Evolutionary conservation across 2,329 filamentous ascomycete species (phyloP).

Genomic region (Teratosphaeria pseudoeucalypti): DNA sequence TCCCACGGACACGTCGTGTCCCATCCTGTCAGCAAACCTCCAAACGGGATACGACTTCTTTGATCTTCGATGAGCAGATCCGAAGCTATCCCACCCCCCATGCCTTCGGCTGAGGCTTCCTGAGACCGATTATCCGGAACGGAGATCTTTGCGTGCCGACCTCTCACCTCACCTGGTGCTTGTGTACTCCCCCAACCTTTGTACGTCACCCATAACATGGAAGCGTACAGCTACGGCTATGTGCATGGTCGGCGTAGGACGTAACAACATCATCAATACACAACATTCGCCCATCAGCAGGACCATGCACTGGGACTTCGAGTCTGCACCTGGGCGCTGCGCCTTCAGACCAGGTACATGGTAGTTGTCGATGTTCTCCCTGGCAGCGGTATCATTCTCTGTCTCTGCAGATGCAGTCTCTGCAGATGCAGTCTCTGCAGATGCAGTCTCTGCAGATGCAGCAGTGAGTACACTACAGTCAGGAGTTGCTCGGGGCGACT

Average conservation of each 20-base stretch:
- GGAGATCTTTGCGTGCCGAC: not conserved
- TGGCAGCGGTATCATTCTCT: not conserved
- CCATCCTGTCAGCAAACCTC: not conserved
- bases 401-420: not conserved
- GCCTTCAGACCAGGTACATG: not conserved
- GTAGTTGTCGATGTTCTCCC: not conserved
- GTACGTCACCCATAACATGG: not conserved
- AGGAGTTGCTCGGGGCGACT: not conserved
- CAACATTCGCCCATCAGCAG: not conserved
- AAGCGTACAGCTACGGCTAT: not conserved
- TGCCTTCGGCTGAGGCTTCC: not conserved
- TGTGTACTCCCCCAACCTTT: not conserved
- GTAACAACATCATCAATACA: not conserved
- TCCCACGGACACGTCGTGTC: not conserved
- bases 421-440: not conserved
- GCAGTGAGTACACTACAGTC: not conserved
- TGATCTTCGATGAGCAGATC: not conserved
- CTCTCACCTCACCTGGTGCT: not conserved
- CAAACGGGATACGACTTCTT: not conserved
- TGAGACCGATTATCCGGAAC: not conserved
- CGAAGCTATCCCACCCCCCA: not conserved
- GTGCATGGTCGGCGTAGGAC: not conserved
- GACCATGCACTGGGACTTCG: not conserved
- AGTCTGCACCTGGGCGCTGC: not conserved
- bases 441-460: not conserved